Base-by-base conservation (phyloP, 2,329 filamentous ascomycete genomes). In the Ophiostoma triangulosporum region DNA sequence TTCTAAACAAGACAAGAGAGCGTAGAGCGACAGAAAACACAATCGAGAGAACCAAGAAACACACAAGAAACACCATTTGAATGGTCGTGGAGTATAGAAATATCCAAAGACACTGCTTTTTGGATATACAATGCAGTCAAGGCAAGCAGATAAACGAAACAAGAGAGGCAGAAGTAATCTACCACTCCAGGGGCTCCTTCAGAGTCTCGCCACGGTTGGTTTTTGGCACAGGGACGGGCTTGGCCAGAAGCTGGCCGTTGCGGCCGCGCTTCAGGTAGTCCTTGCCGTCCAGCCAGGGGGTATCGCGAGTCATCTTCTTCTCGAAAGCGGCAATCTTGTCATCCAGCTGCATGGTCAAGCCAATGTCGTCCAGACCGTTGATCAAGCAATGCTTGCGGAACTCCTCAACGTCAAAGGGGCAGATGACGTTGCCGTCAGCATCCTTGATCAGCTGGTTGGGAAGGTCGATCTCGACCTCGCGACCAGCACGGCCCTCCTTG, bases 301-400 rank as follows among this genome's bases (percentile, higher is more conserved):
- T 95, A 57, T 88, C 78, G 51, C 75, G 69, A 9, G 84, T 84
- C 65, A 89, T 80, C 68, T 83, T 83, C 62, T 73, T 72, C 79
- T 97, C 91, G 63, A 93, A 95, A 56, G 76, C 77, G 55, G 77
- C 72, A 65, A 97, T 96, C 76, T 95, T 89, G 57, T 89, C 84
- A 59, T 93, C 89, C 70, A 87, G 79, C 71, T 94, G 87, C 76
- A 96, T 88, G 6, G 91, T 97, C 59, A 97, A 72, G 33, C 91
- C 91, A 63, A 97, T 97, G 62, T 97, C 93, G 65, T 97, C 91
- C 9, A 97, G 80, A 0, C 91, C 91, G 65, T 97, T 95, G 63
- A 95, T 69, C 50, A 97, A 72, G 69, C 91, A 97, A 71, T 97
- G 88, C 72, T 94, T 95, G 66, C 89, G 76, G 75, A 97, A 97